Evolutionary conservation across 192 early-diverging fungal species (phyloP).

Genomic region (Podila minutissima): DNA sequence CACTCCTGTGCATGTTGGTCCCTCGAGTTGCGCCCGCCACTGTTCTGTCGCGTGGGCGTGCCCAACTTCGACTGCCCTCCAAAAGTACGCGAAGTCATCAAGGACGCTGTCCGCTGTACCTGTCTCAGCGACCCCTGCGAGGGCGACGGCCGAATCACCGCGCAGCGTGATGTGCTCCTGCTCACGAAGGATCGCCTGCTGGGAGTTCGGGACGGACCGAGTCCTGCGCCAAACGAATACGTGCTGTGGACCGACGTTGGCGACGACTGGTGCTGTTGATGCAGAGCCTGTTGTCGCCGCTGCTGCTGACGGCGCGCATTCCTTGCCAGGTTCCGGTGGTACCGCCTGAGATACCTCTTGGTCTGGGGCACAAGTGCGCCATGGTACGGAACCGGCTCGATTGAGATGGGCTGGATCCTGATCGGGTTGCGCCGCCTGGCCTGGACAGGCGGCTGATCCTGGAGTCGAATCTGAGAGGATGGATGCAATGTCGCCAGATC

Average conservation of each 20-base stretch:
- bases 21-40: background rate
- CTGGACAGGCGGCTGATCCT: background rate
- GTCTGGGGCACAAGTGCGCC: conserved; percentile 34
- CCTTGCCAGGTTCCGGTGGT: conserved; percentile 16
- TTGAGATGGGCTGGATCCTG: conserved; percentile 38
- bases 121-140: conserved; percentile 6
- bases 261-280: no score
- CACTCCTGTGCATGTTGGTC: background rate
- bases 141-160: background rate
- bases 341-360: conserved; percentile 12
- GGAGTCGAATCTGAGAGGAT: background rate
- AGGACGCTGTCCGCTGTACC: conserved; percentile 7
- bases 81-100: background rate
- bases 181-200: background rate
- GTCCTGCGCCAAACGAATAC: no score
- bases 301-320: background rate
- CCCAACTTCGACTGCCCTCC: background rate
- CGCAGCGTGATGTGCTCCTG: background rate
- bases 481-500: background rate
- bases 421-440: conserved; percentile 18
- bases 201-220: no score
- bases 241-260: no score
- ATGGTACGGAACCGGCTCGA: conserved; percentile 35
- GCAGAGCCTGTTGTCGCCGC: background rate
- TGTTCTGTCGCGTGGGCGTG: background rate